Evolutionary conservation across 1,139 yeast species (phyloP), one percentile per base, ranked within the genome.

Genomic region (Sugiyamaella castrensis): DNA sequence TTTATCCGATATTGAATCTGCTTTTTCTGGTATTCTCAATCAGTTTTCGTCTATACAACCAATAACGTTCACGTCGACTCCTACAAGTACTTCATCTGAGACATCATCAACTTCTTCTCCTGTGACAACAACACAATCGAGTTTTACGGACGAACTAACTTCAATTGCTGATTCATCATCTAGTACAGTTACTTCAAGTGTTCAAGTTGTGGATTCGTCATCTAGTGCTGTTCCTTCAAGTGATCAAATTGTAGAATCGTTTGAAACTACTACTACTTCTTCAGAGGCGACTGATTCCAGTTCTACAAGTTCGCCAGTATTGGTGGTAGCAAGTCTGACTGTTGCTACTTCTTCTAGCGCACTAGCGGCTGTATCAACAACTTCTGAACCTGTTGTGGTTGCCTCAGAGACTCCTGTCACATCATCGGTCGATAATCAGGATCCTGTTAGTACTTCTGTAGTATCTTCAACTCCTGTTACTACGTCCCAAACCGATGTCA

Each of bases 1-100:
- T 38, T 47, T 57, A 29, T 58, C 62, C 19, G 63, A 56, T 39
- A 49, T 59, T 32, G 53, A 55, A 30, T 59, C 64, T 16, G 63
- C 59, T 4, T 59, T 57, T 44, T 52, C 61, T n/a, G 58, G 59
- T n/a, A 35, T 58, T 33, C 42, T 58, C 40, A 49, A 49, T 30
- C 50, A 53, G 32, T 38, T 59, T 15, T 50, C 57, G n/a, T 56
- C 60, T 9, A 44, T 52, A 10, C 45, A 43, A 15, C 60, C 62
- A 9, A 51, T 57, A 10, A 45, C 55, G 1, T 54, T 57, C 42
- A 48, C 58, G 9, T 29, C 56, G 1, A 45, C 47, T 13, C 46
- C 43, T 3, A 15, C 50, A 8, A 35, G 35, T 32, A 40, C 40
- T 34, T 28, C 47, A 19, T 32, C 40, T 43, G 24, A 37, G 40